Base-by-base conservation (phyloP, 139 green algal species). In the Protoeuglena noctilucae region DNA sequence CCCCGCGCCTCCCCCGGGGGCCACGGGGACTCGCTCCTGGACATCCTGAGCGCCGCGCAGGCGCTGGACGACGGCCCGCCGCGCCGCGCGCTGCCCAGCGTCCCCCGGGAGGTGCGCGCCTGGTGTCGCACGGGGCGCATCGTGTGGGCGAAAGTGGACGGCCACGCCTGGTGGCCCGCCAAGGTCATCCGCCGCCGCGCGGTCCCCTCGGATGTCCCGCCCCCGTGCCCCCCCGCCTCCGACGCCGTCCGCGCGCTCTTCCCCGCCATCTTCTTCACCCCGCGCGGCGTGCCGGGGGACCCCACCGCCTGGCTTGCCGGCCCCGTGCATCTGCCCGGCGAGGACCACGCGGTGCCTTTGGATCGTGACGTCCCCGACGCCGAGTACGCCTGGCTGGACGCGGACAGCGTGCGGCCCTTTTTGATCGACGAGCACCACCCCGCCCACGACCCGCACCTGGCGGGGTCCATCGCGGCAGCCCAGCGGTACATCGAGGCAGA, bases 101-200 rank as follows among this genome's bases (percentile, higher is more conserved):
- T 23, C 5, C 29, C 23, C n/a, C 52, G 31, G 30, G 24, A 18
- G 39, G n/a, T 27, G 34, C 3, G 14, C 34, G 12, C 7, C 51
- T 62, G 29, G 34, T 71, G 86, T 64, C 64, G 55, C 2, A 83
- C 85, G 0, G 81, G 81, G 25, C 60, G 56, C 16, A 71, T 92
- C 21, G 82, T 94, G n/a, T 93, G 83, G 85, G 85, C 81, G 24
- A 91, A 89, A 54, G 85, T 94, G 56, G 83, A 93, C 59, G 85
- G 85, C 0, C 85, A 94, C 62, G 83, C 92, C 48, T 94, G 82
- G 76, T 94, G 85, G 85, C 85, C 85, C 2, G 85, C 81, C 1
- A 67, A 73, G 25, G 70, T 92, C 0, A 82, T 92, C 40, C 62
- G 84, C 5, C 61, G 85, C 23, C 55, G 85, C 1, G 82, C 83